Conservation (phyloP, 1,284 basidiomycete genomes). For the Pyrrhoderma noxium region DNA sequence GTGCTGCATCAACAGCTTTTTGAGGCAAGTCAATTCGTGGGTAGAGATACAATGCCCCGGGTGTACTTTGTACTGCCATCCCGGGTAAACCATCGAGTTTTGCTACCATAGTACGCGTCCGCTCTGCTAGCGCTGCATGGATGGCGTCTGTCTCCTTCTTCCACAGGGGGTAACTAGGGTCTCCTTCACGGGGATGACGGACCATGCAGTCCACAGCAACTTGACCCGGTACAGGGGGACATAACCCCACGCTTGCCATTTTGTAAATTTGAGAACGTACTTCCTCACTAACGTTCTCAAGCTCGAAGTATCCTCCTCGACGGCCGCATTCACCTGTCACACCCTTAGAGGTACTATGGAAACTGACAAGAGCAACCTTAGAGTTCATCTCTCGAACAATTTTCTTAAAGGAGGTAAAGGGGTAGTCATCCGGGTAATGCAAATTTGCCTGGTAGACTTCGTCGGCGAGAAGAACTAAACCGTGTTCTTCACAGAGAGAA, state of each 20-base stretch:
- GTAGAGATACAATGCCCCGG: constrained; percentile 87
- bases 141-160: constrained; percentile 76
- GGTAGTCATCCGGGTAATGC: constrained; percentile 56
- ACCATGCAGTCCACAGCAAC: constrained; percentile 90
- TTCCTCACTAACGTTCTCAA: constrained; percentile 69
- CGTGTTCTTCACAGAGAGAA: constrained; percentile 74
- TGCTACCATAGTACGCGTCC: constrained; percentile 68
- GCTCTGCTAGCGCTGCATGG: constrained; percentile 63
- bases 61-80: constrained; percentile 80
- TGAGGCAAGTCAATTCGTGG: constrained; percentile 67
- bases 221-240: constrained; percentile 84
- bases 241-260: constrained; percentile 85
- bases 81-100: constrained; percentile 75
- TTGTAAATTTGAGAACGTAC: constrained; percentile 87
- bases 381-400: constrained; percentile 59
- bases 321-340: constrained; percentile 91
- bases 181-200: constrained; percentile 71
- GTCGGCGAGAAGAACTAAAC: constrained; percentile 86
- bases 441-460: constrained; percentile 95
- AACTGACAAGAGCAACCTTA: constrained; percentile 76
- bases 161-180: constrained; percentile 72
- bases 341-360: constrained; percentile 95
- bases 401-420: constrained; percentile 92
- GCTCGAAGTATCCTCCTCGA: constrained; percentile 91
- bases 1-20: constrained; percentile 68